Evolutionary conservation across 192 early-diverging fungal species (phyloP), one percentile per base, ranked within the genome.

Genomic region (Geranomyces variabilis): DNA sequence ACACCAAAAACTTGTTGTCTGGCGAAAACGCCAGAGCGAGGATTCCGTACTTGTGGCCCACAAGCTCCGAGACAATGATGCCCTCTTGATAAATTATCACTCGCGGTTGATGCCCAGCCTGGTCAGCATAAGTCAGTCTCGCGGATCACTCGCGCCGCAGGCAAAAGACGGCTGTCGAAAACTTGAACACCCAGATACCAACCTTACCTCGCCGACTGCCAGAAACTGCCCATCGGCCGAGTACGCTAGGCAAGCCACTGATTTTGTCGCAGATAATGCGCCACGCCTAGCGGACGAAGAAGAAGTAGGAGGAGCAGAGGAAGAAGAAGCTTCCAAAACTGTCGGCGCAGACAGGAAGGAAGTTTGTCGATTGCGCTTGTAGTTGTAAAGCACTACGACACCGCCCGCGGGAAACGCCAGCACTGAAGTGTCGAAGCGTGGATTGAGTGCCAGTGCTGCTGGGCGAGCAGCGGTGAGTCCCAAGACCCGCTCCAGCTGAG

Each of bases 11-110:
- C 58, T 82, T 81, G 58, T 76, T 80, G 69, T 90, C 88, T 6
- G 91, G 91, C 0, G 91, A 91, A 73, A 94, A 94, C 22, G 78
- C 73, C 22, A 93, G 55, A 0, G 85, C 80, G 48, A 87, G 75
- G 0, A 94, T 79, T 12, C 92, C 93, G 77, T 90, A 93, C 63
- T 91, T 92, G 79, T 94, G 93, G 1, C 90, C 90, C 41, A 82
- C 79, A 19, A 91, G 75, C 67, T 90, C 87, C 17, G 83, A 79
- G 0, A 91, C 70, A 0, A 93, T 66, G 15, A 70, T 77, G 48
- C 75, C 65, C 17, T 80, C 77, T 49, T 91, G 80, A 89, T 88
- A 94, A 51, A 94, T 85, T 14, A 91, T 41, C 7, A 93, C 89
- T 59, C 87, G 70, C 14, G 93, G 93, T 63, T 92, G 87, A 81